Percentiles rank a stretch among this genome's conserved stretches.
These are phyloP conservation scores for Protomyces inundatus DNA, from an alignment of 1,139 yeast species.

Conservation along the genomic window DNA sequence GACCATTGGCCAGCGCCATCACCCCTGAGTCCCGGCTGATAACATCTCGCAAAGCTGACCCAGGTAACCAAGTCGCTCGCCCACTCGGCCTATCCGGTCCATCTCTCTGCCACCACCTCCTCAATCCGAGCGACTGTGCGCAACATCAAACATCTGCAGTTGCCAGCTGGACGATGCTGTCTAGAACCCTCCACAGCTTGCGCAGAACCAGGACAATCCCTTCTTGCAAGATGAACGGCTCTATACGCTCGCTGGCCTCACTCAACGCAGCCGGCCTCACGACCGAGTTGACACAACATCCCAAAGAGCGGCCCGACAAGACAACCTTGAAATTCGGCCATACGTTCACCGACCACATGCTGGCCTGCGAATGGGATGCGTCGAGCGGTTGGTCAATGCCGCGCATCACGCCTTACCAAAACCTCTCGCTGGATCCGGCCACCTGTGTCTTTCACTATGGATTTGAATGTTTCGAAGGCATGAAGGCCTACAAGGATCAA, in stretches of 20 bases:
- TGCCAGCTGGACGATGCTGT: no score
- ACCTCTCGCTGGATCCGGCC: conserved; percentile 73
- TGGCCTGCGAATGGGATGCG: conserved; percentile 76
- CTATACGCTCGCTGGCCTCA: conserved; percentile 1
- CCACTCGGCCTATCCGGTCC: no score
- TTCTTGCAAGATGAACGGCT: no score
- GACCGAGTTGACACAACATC: conserved; percentile 53
- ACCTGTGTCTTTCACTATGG: conserved; percentile 88
- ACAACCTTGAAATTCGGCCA: conserved; percentile 80
- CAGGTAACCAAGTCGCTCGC: no score
- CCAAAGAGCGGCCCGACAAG: conserved; percentile 63
- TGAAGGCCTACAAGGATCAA: conserved; percentile 70
- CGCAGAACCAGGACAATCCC: no score
- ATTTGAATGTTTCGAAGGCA: conserved; percentile 91
- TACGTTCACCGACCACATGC: conserved; percentile 86
- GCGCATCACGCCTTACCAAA: conserved; percentile 76
- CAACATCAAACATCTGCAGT: no score
- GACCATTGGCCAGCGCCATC: no score
- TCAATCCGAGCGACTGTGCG: no score
- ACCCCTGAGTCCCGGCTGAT: no score
- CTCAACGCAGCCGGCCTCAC: conserved; percentile 66
- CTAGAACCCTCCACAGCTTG: no score
- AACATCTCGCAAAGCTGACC: no score
- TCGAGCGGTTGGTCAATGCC: conserved; percentile 82
- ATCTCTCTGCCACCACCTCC: no score